Evolutionary conservation across 1,139 yeast genomes (phyloP), one percentile per base, ranked within the genome.

Genomic region (Kodamaea suecica): DNA sequence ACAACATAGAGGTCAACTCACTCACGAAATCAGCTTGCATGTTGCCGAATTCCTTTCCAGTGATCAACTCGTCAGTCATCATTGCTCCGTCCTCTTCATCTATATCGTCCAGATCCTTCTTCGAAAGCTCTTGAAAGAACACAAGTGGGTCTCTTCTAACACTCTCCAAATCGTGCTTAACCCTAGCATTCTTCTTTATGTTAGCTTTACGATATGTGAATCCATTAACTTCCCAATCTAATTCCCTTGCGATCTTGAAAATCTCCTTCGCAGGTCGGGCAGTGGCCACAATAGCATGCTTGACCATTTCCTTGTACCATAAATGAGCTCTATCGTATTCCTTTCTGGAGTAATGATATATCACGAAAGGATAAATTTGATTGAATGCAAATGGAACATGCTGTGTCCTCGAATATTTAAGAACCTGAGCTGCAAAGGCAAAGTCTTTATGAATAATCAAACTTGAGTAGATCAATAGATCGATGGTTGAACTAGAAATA

Each of bases 331-430:
- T 44, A 1, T 51, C 50, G 40, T 43, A 45, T 33, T 68, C 68
- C 9, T 54, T 48, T 15, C 59, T 47, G n/a, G 47, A 45, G 41
- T 64, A 63, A 40, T 67, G 70, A 40, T 58, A 61, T 40, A 51
- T 52, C 6, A 70, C 61, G 33, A 70, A 65, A 1, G 75, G 73
- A 34, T 54, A 66, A 2, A 68, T 45, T 42, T 68, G 75, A 39
- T 62, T 59, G 45, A 68, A 66, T 0, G 73, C 57, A 27, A 64
- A 56, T 6, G 71, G 70, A 12, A 64, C 39, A 3, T 55, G 52
- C 15, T 41, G 41, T 4, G 50, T 40, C 12, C 65, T 47, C 3
- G 65, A 55, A 12, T 43, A 42, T 35, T 56, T 51, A 11, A 66
- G 46, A 26, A 63, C 50, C 30, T 48, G 38, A 4, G 62, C 50